Conservation (phyloP, 169 alveolate species). For the Perkinsus olseni region DNA sequence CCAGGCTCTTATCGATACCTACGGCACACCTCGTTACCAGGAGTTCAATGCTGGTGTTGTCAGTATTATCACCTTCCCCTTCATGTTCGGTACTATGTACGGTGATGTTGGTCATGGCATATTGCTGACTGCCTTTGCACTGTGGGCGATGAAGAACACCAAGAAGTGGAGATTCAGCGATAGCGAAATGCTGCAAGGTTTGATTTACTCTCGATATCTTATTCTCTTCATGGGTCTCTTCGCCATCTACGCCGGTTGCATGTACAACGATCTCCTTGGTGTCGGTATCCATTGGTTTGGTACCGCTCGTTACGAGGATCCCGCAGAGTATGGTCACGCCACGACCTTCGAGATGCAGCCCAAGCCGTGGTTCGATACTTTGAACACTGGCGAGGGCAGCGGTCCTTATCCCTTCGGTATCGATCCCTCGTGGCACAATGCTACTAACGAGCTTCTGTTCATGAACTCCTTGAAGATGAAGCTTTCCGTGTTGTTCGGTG, state of each 20-base stretch:
- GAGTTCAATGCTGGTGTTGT: constrained; percentile 96
- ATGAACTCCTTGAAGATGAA: constrained; percentile 97
- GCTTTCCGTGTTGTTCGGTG: constrained; percentile 82
- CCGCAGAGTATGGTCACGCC: not conserved
- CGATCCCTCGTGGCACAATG: constrained; percentile 96
- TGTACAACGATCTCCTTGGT: constrained; percentile 95
- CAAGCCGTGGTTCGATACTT: not conserved
- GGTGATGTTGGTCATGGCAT: constrained; percentile 99
- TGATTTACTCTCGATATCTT: constrained; percentile 71
- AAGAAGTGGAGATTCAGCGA: not conserved
- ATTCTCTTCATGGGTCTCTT: constrained; percentile 87
- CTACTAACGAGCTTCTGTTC: constrained; percentile 87
- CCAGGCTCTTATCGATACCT: constrained; percentile 93
- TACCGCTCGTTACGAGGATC: constrained; percentile 12
- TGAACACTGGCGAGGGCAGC: constrained; percentile 3
- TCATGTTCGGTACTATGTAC: constrained; percentile 98
- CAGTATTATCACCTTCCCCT: constrained; percentile 96
- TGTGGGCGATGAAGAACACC: constrained; percentile 5
- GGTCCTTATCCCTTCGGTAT: constrained; percentile 90
- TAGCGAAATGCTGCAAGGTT: not conserved
- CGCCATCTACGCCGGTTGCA: constrained; percentile 88
- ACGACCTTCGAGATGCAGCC: not conserved
- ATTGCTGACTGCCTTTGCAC: constrained; percentile 64
- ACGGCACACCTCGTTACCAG: constrained; percentile 97
- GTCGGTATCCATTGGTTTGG: constrained; percentile 86